Conservation (phyloP, 352 stramenopile genomes). For the Phytopythium montanum region DNA sequence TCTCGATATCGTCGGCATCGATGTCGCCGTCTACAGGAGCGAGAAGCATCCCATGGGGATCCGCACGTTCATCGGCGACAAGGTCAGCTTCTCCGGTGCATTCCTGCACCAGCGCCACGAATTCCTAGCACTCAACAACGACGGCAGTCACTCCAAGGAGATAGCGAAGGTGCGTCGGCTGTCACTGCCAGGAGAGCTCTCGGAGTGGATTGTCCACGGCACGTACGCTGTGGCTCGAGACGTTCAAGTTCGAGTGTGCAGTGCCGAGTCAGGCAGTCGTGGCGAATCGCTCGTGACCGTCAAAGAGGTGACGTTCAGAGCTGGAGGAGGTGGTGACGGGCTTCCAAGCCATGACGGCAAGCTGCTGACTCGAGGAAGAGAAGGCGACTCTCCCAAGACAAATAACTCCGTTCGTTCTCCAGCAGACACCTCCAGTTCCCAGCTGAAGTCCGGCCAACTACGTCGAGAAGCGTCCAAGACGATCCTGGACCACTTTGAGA, state of each 20-base stretch:
- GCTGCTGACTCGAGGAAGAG: not conserved
- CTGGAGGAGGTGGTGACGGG: constrained; percentile 33
- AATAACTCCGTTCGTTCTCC: not conserved
- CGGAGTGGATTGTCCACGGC: constrained; percentile 40
- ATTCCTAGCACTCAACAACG: constrained; percentile 14
- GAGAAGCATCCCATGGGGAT: constrained; percentile 61
- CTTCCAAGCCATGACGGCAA: constrained; percentile 25
- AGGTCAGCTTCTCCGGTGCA: constrained; percentile 39
- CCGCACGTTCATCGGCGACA: constrained; percentile 66
- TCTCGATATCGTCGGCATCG: constrained; percentile 58
- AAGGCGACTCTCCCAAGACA: not conserved
- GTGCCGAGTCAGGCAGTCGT: constrained; percentile 53
- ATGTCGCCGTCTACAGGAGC: constrained; percentile 68
- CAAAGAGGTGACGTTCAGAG: constrained; percentile 43
- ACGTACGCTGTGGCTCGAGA: constrained; percentile 44
- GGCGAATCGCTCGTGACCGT: constrained; percentile 62
- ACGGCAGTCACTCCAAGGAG: not conserved
- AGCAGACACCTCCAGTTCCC: not conserved
- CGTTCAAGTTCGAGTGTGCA: constrained; percentile 66
- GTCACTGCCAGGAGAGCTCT: constrained; percentile 14
- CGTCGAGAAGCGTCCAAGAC: constrained; percentile 29
- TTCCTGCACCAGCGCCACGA: constrained; percentile 27
- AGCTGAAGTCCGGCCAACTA: not conserved
- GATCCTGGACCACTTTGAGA: constrained; percentile 73
- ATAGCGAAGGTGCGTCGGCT: constrained; percentile 17